A percentile compares a stretch with the other conserved stretches of the same genome.
Conservation (phyloP, 2,329 filamentous ascomycete genomes). For the Hypoxylon sp. region DNA sequence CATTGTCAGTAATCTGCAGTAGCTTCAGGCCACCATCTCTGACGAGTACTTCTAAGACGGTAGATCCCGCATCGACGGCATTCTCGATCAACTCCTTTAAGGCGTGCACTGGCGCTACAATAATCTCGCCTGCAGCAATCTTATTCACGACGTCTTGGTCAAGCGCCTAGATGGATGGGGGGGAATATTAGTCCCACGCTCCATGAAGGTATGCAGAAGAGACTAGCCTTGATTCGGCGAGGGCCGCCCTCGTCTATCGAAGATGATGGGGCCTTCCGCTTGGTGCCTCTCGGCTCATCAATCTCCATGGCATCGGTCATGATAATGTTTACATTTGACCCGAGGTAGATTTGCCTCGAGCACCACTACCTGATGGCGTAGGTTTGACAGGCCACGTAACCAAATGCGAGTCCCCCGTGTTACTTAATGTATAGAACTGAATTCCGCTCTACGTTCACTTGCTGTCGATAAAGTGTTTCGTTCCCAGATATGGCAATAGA, state of each 20-base stretch:
- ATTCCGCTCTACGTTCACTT: neutral
- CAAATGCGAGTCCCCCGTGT: neutral
- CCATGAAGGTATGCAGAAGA: neutral
- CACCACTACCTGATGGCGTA: constrained; percentile 1
- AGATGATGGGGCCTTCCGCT: constrained; percentile 61
- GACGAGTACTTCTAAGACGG: constrained; percentile 87
- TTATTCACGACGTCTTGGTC: constrained; percentile 97
- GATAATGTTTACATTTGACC: constrained; percentile 14
- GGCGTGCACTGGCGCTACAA: constrained; percentile 95
- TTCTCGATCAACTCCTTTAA: constrained; percentile 98
- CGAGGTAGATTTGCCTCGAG: neutral
- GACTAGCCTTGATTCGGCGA: constrained; percentile 62
- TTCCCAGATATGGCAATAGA: neutral
- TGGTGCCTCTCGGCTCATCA: constrained; percentile 58
- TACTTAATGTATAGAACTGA: neutral
- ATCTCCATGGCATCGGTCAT: constrained; percentile 59
- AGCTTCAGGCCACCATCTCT: constrained; percentile 96
- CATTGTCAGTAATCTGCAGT: constrained; percentile 97
- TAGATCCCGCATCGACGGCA: constrained; percentile 95
- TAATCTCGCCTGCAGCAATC: constrained; percentile 97
- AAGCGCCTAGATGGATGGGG: constrained; percentile 70
- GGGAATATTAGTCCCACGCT: constrained; percentile 34
- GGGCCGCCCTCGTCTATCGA: constrained; percentile 49
- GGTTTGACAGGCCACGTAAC: neutral
- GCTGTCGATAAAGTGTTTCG: neutral